These are phyloP conservation scores for Lasiosphaeria miniovina DNA, from an alignment of 495 filamentous ascomycete genomes.

Conservation along the genomic window DNA sequence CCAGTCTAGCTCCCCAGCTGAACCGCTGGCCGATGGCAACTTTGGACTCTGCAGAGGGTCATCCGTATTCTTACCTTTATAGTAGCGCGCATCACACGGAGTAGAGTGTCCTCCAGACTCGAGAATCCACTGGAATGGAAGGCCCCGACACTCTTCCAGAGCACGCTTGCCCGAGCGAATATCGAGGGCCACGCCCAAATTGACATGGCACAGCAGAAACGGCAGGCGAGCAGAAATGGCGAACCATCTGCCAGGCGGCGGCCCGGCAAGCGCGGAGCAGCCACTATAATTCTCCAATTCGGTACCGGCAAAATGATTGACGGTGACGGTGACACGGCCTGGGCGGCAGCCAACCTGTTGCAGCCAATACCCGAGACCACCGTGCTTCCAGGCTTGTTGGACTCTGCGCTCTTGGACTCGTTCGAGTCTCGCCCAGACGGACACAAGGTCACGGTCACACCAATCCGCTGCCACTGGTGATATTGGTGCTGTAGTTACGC, in stretches of 20 bases:
- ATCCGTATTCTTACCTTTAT: too few species aligned
- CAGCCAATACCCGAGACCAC: constrained; percentile 13
- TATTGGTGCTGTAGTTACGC: background rate
- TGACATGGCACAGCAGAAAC: background rate
- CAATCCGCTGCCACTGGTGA: background rate
- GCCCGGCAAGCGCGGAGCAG: constrained; percentile 1
- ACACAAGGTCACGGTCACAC: background rate
- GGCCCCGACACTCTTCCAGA: too few species aligned
- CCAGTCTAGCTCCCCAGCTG: background rate
- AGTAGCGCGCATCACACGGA: too few species aligned
- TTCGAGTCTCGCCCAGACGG: background rate
- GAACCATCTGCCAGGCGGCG: background rate
- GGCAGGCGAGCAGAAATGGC: constrained; percentile 4
- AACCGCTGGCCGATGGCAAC: background rate
- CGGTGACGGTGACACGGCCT: constrained; percentile 18
- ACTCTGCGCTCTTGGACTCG: constrained; percentile 1
- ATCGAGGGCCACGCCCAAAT: background rate
- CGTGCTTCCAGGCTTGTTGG: constrained; percentile 9
- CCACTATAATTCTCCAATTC: constrained; percentile 6
- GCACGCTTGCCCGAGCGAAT: background rate
- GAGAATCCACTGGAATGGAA: constrained; percentile 8
- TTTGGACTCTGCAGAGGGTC: too few species aligned
- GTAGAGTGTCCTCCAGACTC: too few species aligned
- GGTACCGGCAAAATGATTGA: constrained; percentile 26
- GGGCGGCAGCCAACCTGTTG: background rate